Base-by-base conservation (phyloP, 305 asterid species). In the Rubia occidens region DNA sequence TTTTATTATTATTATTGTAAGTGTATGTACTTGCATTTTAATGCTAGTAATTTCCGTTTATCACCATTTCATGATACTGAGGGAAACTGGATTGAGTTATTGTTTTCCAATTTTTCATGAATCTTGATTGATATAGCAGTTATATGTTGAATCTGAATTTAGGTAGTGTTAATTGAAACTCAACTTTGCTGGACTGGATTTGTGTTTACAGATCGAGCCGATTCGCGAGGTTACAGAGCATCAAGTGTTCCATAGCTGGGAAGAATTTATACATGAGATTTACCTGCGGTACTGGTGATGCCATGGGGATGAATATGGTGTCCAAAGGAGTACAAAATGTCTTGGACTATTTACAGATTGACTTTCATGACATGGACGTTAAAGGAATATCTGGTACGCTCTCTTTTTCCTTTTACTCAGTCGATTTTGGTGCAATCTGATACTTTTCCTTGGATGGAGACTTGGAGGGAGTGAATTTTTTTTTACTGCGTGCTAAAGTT, bases 281-380 rank as follows among this genome's bases (percentile, higher is more conserved):
- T 61, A 64, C 47, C 56, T 83, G 87, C 71, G 71, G 85, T 74
- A 83, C 87, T 29, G 87, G 85, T 44, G 87, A 83, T 75, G 87
- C 87, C 54, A 83, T 83, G 87, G 87, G 87, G 51, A 83, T 81
- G 85, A 83, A 83, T 70, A 83, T 83, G 87, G 84, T 83, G 6
- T 83, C 87, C 35, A 83, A 83, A 62, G 87, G 87, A 40, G 87
- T 81, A 0, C 85, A 83, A 45, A 81, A 83, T 32, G 87, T 83
- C 63, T 77, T 83, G 10, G 87, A 83, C 69, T 83, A 32, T 73
- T 80, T 83, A 60, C 82, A 73, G 54, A 65, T 9, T 14, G 87
- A 81, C 62, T 81, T 74, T 56, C 82, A 85, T 49, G 87, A 83
- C 62, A 83, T 83, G 87, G 87, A 83, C 47, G 82, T 83, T 29